Evolutionary conservation across 1,284 basidiomycete genomes (phyloP).

Genomic region (Microbotryum intermedium): DNA sequence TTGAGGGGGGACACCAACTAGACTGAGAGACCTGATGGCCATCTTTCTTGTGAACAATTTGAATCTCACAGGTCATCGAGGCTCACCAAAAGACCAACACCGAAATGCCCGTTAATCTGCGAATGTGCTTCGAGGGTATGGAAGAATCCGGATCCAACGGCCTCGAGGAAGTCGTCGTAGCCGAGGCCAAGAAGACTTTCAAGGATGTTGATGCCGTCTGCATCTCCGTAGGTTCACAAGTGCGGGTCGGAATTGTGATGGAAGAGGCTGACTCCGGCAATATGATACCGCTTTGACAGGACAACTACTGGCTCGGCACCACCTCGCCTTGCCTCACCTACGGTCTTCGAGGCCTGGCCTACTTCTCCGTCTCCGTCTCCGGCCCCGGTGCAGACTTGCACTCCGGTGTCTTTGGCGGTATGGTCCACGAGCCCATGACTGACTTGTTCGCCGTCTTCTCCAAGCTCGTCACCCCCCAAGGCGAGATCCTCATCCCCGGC

Average conservation of each 20-base stretch:
- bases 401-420: constrained; percentile 52
- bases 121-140: constrained; percentile 97
- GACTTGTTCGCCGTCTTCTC: constrained; percentile 49
- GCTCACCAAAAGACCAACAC: constrained; percentile 66
- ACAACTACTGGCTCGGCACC: constrained; percentile 36
- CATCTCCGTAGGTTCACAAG: constrained; percentile 48
- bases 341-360: constrained; percentile 68
- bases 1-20: neutral
- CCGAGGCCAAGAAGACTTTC: constrained; percentile 77
- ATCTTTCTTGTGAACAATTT: neutral
- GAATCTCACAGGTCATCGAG: constrained; percentile 51
- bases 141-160: constrained; percentile 93
- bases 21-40: neutral
- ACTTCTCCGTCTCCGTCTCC: constrained; percentile 74
- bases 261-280: neutral
- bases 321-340: constrained; percentile 42
- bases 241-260: neutral
- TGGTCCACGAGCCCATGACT: constrained; percentile 55
- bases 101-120: constrained; percentile 85
- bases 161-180: constrained; percentile 77
- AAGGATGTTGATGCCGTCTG: constrained; percentile 88
- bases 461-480: constrained; percentile 73
- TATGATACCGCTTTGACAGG: neutral
- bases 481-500: constrained; percentile 83
- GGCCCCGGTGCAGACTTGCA: constrained; percentile 87